Evolutionary conservation across 2,329 filamentous ascomycete species (phyloP), one percentile per base, ranked within the genome.

Genomic region (Cladophialophora immunda): DNA sequence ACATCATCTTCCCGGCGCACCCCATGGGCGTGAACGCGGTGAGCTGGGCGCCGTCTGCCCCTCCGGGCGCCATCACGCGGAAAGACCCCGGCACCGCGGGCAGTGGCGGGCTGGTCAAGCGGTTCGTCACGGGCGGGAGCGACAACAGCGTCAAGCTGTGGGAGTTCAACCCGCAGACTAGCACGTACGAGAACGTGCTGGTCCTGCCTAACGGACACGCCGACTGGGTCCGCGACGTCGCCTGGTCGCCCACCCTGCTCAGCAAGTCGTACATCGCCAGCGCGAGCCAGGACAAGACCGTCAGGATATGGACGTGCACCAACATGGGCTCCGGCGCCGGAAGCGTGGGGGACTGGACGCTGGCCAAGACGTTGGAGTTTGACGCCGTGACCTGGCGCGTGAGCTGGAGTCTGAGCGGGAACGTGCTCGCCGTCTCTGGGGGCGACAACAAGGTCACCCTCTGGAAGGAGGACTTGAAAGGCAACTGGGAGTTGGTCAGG

Each of bases 401-500:
- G 54, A 97, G 93, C 85, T 99, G 95, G 95, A 97, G 93, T 74
- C 84, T 98, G 77, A 97, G 93, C 79, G 95, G 95, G 60, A 99
- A 99, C 78, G 94, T 98, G 22, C 85, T 99, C 74, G 95, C 95
- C 9, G 93, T 97, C 69, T 95, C 92, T 77, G 93, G 93, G 45
- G 92, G 91, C 29, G 94, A 99, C 81, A 99, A 99, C 85, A 94
- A 96, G 82, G 94, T 99, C 64, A 96, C 91, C 62, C 81, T 99
- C 79, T 99, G 94, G 94, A 99, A 98, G 86, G 95, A 99, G 86
- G 97, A 97, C 78, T 83, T 99, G 74, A 92, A 91, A 78, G 95
- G 95, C 63, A 92, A 97, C 77, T 99, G 95, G 95, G 94, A 98
- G 81, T 92, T 92, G 75, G 92, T 98, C 72, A 97, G 97, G 87